Conservation (phyloP, 257 asterid species). For the Ilex asprella region DNA sequence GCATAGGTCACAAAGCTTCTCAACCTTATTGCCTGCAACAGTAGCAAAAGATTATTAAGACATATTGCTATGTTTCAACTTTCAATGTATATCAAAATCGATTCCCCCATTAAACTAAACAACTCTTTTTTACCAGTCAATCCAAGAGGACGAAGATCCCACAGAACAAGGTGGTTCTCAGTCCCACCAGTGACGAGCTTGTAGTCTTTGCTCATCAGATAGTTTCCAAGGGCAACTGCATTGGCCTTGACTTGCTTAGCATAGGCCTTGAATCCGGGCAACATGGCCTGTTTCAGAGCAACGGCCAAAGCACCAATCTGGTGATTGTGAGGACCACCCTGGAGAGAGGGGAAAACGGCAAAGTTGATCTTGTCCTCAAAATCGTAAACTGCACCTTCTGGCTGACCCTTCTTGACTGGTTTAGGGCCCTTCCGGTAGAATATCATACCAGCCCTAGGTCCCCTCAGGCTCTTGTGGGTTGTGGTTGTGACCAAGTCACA, state of each 20-base stretch:
- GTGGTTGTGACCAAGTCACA: conserved; percentile 92
- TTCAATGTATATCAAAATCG: not conserved
- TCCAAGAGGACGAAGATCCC: conserved; percentile 99
- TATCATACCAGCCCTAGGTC: conserved; percentile 92
- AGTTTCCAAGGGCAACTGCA: conserved; percentile 83
- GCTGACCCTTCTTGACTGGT: conserved; percentile 75
- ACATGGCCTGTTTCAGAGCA: conserved; percentile 74
- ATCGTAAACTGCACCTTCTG: conserved; percentile 75
- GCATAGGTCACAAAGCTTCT: conserved; percentile 91
- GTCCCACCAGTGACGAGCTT: conserved; percentile 87
- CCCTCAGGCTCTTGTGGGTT: conserved; percentile 92
- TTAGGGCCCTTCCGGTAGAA: conserved; percentile 83
- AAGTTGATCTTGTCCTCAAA: conserved; percentile 93
- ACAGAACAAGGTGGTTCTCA: conserved; percentile 93
- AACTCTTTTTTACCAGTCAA: conserved; percentile 58
- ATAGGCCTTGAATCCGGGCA: conserved; percentile 85
- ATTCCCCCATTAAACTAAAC: not conserved
- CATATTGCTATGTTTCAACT: not conserved
- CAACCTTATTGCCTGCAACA: conserved; percentile 80
- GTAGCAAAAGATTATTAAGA: not conserved
- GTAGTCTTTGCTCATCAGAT: conserved; percentile 80
- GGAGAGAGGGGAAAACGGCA: conserved; percentile 36
- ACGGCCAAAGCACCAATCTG: conserved; percentile 98
- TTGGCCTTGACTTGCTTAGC: conserved; percentile 94
- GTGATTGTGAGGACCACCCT: conserved; percentile 99